Conservation (phyloP, 495 filamentous ascomycete species). For the Aspergillus hancockii region DNA sequence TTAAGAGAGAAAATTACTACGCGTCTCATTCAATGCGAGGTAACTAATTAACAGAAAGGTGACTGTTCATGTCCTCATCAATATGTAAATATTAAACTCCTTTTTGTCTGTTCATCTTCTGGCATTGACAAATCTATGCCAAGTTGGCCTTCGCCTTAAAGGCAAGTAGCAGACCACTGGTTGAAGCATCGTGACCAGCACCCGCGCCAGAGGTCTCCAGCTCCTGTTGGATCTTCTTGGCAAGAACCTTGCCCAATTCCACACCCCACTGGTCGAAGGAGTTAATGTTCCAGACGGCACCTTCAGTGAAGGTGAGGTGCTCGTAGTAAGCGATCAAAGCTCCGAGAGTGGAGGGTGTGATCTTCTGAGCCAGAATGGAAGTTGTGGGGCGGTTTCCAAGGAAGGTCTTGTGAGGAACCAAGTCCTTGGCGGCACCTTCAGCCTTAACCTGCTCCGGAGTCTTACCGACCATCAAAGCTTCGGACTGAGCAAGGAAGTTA, state of each 20-base stretch:
- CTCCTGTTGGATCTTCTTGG: conserved; percentile 84
- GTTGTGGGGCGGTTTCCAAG: conserved; percentile 96
- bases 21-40: conserved; percentile 2
- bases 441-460: conserved; percentile 84
- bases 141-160: conserved; percentile 72
- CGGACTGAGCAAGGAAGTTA: conserved; percentile 97
- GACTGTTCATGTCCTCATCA: conserved; percentile 29
- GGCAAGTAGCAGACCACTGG: conserved; percentile 81
- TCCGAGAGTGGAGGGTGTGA: conserved; percentile 90
- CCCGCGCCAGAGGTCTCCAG: conserved; percentile 73
- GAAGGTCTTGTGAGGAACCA: conserved; percentile 99
- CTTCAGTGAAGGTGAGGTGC: conserved; percentile 96
- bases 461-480: conserved; percentile 99
- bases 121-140: conserved; percentile 27
- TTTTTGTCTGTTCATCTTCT: conserved; percentile 20
- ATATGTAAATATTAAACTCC: conserved; percentile 29
- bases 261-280: conserved; percentile 99
- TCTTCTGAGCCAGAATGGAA: conserved; percentile 88
- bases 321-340: conserved; percentile 98
- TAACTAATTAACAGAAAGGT: conserved; percentile 13
- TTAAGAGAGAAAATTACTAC: not conserved
- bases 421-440: conserved; percentile 79
- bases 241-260: conserved; percentile 93
- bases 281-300: conserved; percentile 99
- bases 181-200: conserved; percentile 77